phyloP scores from a whole-genome alignment of 1,284 basidiomycete species.

The Pholiota adiposa region DNA sequence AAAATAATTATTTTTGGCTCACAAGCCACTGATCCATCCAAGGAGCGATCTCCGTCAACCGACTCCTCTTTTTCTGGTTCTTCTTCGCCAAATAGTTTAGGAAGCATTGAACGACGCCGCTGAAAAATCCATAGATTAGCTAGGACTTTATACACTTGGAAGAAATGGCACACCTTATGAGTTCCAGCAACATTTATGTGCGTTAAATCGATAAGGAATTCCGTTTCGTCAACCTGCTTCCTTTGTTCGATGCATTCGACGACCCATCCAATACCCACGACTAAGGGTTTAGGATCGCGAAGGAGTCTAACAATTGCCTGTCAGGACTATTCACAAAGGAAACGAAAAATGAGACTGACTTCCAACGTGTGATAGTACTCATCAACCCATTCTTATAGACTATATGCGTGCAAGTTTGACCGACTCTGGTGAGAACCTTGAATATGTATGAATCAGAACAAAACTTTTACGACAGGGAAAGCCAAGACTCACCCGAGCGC shows the following conservation, averaged over 20 bases:
- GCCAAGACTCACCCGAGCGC: constrained; percentile 72
- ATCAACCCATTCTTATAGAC: constrained; percentile 88
- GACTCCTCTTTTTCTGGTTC: constrained; percentile 34
- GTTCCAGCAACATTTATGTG: constrained; percentile 66
- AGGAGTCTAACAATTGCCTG: constrained; percentile 46
- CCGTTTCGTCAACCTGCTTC: constrained; percentile 65
- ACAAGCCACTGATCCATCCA: constrained; percentile 51
- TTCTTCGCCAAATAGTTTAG: constrained; percentile 53
- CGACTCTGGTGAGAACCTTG: constrained; percentile 66
- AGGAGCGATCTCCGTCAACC: constrained; percentile 41
- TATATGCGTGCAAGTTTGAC: constrained; percentile 87
- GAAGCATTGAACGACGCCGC: constrained; percentile 67
- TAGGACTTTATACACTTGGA: not conserved
- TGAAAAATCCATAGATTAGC: constrained; percentile 22
- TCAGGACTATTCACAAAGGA: not conserved
- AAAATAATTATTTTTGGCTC: constrained; percentile 28
- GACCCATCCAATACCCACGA: constrained; percentile 93
- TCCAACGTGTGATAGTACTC: constrained; percentile 78
- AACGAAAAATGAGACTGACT: constrained; percentile 42
- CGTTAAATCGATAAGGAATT: constrained; percentile 72
- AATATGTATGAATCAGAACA: not conserved
- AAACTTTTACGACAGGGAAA: not conserved
- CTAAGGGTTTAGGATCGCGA: constrained; percentile 70
- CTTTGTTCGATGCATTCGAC: constrained; percentile 82
- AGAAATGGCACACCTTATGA: constrained; percentile 57